These are phyloP conservation scores for Podospora anserina DNA, from an alignment of 495 filamentous ascomycete species.

Conservation along the genomic window DNA sequence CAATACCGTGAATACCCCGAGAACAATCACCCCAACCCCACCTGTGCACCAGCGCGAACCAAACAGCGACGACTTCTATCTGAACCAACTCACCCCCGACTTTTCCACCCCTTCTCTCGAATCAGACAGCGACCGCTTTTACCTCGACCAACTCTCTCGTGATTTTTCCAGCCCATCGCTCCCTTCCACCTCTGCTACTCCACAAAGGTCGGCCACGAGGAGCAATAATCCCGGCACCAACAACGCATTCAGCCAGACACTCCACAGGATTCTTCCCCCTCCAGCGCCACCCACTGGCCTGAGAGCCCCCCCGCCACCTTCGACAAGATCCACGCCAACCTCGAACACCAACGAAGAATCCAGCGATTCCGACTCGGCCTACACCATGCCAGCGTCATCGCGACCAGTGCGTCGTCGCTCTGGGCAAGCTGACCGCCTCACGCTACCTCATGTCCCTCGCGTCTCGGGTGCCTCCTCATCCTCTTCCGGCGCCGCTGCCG, in stretches of 20 bases:
- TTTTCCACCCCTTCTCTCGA: conserved; percentile 40
- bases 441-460: background rate
- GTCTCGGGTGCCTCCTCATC: background rate
- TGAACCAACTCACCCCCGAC: conserved; percentile 28
- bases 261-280: background rate
- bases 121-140: conserved; percentile 32
- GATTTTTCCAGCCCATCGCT: background rate
- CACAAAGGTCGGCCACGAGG: background rate
- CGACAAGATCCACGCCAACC: background rate
- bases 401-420: background rate
- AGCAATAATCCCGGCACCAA: background rate
- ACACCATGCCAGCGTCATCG: background rate
- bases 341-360: background rate
- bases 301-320: background rate
- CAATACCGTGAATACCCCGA: background rate
- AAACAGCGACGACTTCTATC: conserved; percentile 34
- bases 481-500: background rate
- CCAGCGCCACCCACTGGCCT: background rate
- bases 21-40: background rate
- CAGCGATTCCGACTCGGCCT: background rate
- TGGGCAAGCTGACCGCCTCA: background rate
- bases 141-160: background rate
- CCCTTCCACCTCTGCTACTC: background rate
- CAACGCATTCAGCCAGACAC: background rate
- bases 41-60: conserved; percentile 10